Conservation (phyloP, 2,329 filamentous ascomycete genomes). For the Colletotrichum melonis region DNA sequence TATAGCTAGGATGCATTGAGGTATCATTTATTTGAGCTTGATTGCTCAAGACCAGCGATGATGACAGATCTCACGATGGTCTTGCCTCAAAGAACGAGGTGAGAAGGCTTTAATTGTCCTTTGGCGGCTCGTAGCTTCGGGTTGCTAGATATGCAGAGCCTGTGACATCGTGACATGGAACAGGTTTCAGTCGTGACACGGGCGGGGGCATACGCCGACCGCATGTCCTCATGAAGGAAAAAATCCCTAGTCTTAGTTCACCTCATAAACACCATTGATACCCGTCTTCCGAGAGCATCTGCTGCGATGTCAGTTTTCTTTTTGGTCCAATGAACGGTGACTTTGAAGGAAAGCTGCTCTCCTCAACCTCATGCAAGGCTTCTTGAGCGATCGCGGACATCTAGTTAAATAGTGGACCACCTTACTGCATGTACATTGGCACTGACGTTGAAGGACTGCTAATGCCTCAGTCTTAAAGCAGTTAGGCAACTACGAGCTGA, state of each 20-base stretch:
- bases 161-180: not conserved
- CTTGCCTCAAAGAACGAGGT: too few relatives aligned
- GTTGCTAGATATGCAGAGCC: not conserved
- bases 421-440: not conserved
- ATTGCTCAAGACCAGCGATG: too few relatives aligned
- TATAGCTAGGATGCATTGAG: too few relatives aligned
- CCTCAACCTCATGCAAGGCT: not conserved
- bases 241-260: too few relatives aligned
- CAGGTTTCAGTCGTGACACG: not conserved
- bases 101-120: too few relatives aligned
- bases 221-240: not conserved
- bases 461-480: not conserved
- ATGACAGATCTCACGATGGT: too few relatives aligned
- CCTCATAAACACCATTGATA: not conserved
- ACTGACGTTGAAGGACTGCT: not conserved
- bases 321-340: not conserved
- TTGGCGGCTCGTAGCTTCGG: too few relatives aligned
- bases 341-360: not conserved
- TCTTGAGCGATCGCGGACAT: not conserved
- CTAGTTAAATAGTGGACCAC: not conserved
- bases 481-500: not conserved
- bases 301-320: too few relatives aligned
- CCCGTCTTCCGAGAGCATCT: not conserved
- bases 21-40: too few relatives aligned
- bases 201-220: not conserved